phyloP scores from a whole-genome alignment of 2,329 filamentous ascomycete genomes.

The Colletotrichum scovillei region DNA sequence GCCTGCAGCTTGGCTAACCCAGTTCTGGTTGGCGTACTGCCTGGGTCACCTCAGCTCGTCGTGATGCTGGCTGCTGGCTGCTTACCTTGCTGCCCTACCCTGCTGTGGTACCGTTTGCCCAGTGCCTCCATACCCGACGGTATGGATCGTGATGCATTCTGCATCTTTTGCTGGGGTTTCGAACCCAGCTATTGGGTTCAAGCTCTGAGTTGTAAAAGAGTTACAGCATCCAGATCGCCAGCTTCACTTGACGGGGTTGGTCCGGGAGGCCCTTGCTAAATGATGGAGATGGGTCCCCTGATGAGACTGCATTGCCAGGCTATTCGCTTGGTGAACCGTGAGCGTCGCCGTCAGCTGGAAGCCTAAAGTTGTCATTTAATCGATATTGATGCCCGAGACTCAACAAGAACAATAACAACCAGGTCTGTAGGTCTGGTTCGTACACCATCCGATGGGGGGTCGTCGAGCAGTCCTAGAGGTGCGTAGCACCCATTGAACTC shows the following conservation, averaged over 20 bases:
- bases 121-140: conserved; percentile 28
- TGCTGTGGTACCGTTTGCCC: conserved; percentile 2
- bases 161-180: conserved; percentile 4
- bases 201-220: not conserved
- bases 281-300: not conserved
- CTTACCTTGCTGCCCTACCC: not conserved
- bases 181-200: not conserved
- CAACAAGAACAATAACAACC: not conserved
- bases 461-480: not conserved
- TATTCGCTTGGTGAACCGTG: too few relatives aligned
- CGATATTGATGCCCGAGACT: not conserved
- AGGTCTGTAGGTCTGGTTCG: not conserved
- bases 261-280: not conserved
- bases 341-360: not conserved
- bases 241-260: not conserved
- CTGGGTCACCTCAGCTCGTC: conserved; percentile 19
- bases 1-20: conserved; percentile 27
- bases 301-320: not conserved
- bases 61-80: conserved; percentile 4
- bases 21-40: conserved; percentile 23
- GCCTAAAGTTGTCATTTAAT: not conserved
- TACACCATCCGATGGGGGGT: not conserved
- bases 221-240: not conserved
- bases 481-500: not conserved
- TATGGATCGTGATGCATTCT: conserved; percentile 21